Percentiles rank a stretch among this genome's conserved stretches.
Conservation (phyloP, 2,329 filamentous ascomycete species). For the Aspergillus clavatus region DNA sequence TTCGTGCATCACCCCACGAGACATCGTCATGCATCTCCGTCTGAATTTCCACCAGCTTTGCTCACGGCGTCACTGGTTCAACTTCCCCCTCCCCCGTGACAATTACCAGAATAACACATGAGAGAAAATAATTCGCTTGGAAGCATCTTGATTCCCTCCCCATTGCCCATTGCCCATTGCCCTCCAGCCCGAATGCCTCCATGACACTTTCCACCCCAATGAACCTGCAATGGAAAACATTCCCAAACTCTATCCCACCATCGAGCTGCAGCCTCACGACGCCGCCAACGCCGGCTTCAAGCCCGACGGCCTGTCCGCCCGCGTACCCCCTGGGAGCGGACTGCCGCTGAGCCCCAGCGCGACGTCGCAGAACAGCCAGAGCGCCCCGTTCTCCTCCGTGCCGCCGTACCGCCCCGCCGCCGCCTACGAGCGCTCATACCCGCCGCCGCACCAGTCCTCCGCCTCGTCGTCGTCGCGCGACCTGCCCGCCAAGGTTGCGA, state of each 20-base stretch:
- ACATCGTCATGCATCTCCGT: no score
- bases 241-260: background rate
- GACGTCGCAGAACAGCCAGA: no score
- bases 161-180: background rate
- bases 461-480: constrained; percentile 7
- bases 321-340: background rate
- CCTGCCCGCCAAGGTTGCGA: constrained; percentile 23
- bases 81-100: no score
- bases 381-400: no score
- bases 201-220: background rate
- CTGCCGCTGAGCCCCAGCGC: background rate
- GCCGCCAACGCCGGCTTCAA: background rate
- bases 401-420: no score
- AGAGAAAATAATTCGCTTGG: no score
- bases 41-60: no score
- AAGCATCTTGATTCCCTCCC: no score
- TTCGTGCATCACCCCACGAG: no score
- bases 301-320: background rate
- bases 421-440: background rate
- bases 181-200: background rate
- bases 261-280: background rate
- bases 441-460: constrained; percentile 6
- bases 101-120: no score
- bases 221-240: background rate
- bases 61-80: no score